Percentiles rank a stretch among this genome's conserved stretches.
These are phyloP conservation scores for Curvularia sp. DNA, from an alignment of 2,329 filamentous ascomycete genomes.

Conservation along the genomic window DNA sequence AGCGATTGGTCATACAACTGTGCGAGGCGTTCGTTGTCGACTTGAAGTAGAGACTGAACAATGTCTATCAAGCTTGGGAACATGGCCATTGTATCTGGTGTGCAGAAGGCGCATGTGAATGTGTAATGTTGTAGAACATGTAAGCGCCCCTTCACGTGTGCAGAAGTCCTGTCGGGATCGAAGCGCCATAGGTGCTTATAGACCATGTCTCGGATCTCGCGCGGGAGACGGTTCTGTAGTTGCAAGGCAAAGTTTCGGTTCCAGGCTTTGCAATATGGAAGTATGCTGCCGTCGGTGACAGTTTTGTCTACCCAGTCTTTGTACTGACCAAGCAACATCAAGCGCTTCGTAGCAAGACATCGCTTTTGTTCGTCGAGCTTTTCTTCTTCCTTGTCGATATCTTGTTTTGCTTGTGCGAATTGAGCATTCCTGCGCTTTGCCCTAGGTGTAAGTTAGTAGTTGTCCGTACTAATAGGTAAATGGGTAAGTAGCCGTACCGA, in stretches of 20 bases:
- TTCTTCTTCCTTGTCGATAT: neutral
- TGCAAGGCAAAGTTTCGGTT: constrained; percentile 1
- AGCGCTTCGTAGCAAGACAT: constrained; percentile 8
- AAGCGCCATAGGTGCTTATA: constrained; percentile 7
- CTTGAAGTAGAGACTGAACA: neutral
- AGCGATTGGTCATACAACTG: neutral
- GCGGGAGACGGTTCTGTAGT: constrained; percentile 6
- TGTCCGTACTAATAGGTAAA: neutral
- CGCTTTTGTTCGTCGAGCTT: neutral
- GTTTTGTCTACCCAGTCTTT: constrained; percentile 8
- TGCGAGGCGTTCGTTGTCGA: neutral
- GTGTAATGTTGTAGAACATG: neutral
- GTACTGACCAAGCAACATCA: constrained; percentile 6
- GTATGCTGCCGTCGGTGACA: neutral
- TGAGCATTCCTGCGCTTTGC: neutral
- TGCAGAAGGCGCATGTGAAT: neutral
- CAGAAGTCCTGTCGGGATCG: neutral
- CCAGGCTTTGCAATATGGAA: constrained; percentile 10
- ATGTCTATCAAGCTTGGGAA: neutral
- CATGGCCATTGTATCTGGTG: neutral
- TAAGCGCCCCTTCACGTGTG: neutral
- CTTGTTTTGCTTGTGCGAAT: neutral
- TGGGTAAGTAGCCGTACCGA: neutral
- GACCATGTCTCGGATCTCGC: constrained; percentile 10
- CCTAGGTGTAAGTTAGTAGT: neutral